Evolutionary conservation across 163 green algal species (phyloP).

Genomic region (Prototheca stagnorum): DNA sequence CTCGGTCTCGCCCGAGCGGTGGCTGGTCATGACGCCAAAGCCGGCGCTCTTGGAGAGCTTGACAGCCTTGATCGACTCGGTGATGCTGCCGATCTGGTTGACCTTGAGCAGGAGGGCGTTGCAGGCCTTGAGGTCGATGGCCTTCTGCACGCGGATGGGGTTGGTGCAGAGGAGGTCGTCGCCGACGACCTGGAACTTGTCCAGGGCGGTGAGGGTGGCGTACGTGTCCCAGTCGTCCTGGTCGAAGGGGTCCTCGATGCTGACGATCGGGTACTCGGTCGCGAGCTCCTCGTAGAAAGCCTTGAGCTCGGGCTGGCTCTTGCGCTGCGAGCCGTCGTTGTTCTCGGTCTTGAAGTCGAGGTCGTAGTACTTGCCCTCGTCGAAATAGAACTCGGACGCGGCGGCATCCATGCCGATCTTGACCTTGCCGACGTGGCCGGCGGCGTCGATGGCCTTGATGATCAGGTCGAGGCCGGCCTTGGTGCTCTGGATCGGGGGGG

Average conservation of each 20-base stretch:
- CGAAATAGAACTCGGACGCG: slow-evolving; percentile 84
- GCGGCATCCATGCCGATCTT: slow-evolving; percentile 99
- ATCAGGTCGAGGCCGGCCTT: slow-evolving; percentile 85
- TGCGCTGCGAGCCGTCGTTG: slow-evolving; percentile 49
- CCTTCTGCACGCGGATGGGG: slow-evolving; percentile 72
- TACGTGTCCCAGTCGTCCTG: slow-evolving; percentile 94
- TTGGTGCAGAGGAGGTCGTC: slow-evolving; percentile 99
- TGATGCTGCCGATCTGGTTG: slow-evolving; percentile 65
- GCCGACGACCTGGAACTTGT: slow-evolving; percentile 76
- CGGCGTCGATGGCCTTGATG: slow-evolving; percentile 66
- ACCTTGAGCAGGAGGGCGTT: slow-evolving; percentile 98
- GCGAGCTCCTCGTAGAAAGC: slow-evolving; percentile 67
- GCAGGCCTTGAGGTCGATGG: slow-evolving; percentile 87
- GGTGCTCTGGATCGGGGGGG: slow-evolving; percentile 68
- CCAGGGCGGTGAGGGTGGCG: slow-evolving; percentile 50
- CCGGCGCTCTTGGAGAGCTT: slow-evolving; percentile 87
- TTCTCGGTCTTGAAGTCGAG: slow-evolving; percentile 93
- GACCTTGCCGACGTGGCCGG: slow-evolving; percentile 64
- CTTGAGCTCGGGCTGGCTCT: slow-evolving; percentile 31
- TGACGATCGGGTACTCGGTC: slow-evolving; percentile 83
- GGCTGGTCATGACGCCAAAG: slow-evolving; percentile 93
- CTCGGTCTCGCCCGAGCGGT: slow-evolving; percentile 81
- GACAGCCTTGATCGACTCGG: slow-evolving; percentile 94
- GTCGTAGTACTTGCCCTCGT: slow-evolving; percentile 90
- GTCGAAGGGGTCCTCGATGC: slow-evolving; percentile 98